These are phyloP conservation scores for Fraxinus velutina DNA, from an alignment of 305 asterid species.

Conservation along the genomic window DNA sequence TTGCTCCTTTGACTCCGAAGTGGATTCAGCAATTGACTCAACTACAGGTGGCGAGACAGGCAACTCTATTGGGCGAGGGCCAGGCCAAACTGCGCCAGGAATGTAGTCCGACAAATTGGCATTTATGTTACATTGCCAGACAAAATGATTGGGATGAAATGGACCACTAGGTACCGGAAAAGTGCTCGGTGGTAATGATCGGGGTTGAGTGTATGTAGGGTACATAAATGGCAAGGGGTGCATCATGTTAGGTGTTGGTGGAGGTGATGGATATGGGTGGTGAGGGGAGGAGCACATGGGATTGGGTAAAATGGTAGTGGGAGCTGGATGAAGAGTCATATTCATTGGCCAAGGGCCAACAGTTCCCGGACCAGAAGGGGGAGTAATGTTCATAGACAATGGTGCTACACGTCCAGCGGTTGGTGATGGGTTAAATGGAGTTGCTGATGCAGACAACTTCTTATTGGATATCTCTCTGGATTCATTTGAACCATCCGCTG, in stretches of 20 bases:
- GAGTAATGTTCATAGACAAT: slow-evolving; percentile 56
- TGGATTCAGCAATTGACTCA: slow-evolving; percentile 52
- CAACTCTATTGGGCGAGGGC: slow-evolving; percentile 67
- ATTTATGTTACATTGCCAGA: slow-evolving; percentile 74
- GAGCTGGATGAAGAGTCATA: slow-evolving; percentile 82
- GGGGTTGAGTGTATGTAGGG: slow-evolving; percentile 78
- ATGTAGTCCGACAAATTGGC: slow-evolving; percentile 55
- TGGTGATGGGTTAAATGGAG: slow-evolving; percentile 88
- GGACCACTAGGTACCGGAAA: slow-evolving; percentile 60
- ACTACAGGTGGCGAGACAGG: slow-evolving; percentile 58
- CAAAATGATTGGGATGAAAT: slow-evolving; percentile 70
- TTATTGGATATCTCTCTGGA: slow-evolving; percentile 53
- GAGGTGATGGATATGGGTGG: slow-evolving; percentile 91
- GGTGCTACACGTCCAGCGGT: slow-evolving; percentile 59
- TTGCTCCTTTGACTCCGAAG: slow-evolving; percentile 40
- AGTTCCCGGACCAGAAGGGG: slow-evolving; percentile 61
- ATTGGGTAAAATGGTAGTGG: slow-evolving; percentile 59
- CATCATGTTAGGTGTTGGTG: slow-evolving; percentile 81
- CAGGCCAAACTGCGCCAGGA: slow-evolving; percentile 74
- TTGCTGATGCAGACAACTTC: slow-evolving; percentile 93
- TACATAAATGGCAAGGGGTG: slow-evolving; percentile 86
- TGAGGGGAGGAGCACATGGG: slow-evolving; percentile 76
- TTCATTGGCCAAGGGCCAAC: slow-evolving; percentile 86
- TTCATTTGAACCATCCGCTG: slow-evolving; percentile 44
- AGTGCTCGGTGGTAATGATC: slow-evolving; percentile 54